Evolutionary conservation across 2,329 filamentous ascomycete genomes (phyloP).

Genomic region (Hymenoscyphus repandus): DNA sequence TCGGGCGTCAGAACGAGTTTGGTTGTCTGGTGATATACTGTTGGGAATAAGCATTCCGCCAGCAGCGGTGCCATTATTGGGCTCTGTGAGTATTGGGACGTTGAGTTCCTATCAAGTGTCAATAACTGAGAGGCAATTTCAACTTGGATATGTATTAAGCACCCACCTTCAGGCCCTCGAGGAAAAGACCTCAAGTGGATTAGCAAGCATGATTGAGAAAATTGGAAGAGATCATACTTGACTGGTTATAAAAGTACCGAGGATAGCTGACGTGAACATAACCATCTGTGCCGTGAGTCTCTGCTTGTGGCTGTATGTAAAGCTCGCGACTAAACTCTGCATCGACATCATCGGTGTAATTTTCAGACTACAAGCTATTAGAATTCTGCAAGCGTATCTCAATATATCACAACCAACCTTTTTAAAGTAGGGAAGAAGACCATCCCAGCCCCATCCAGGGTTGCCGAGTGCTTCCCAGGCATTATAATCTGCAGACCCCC

Average conservation of each 20-base stretch:
- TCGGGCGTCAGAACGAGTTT: constrained; percentile 37
- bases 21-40: constrained; percentile 35
- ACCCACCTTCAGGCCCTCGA: constrained; percentile 34
- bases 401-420: constrained; percentile 24
- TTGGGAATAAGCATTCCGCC: constrained; percentile 36
- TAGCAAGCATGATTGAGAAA: no score
- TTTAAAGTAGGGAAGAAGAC: constrained; percentile 36
- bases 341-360: constrained; percentile 29
- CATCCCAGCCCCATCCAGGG: constrained; percentile 33
- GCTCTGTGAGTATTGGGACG: constrained; percentile 33
- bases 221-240: no score
- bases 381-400: not conserved
- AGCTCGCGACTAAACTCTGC: constrained; percentile 19
- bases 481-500: constrained; percentile 29
- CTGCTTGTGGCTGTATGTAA: constrained; percentile 27
- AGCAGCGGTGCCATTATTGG: constrained; percentile 34
- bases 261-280: constrained; percentile 37
- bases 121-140: no score
- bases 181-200: constrained; percentile 33
- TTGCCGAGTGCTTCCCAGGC: constrained; percentile 39
- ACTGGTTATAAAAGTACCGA: constrained; percentile 36
- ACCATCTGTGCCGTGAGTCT: constrained; percentile 32
- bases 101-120: constrained; percentile 36
- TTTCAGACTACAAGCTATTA: constrained; percentile 30
- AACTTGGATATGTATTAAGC: no score